Evolutionary conservation across 805 yeast species (phyloP).

Genomic region (Metschnikowia noctiluminum): DNA sequence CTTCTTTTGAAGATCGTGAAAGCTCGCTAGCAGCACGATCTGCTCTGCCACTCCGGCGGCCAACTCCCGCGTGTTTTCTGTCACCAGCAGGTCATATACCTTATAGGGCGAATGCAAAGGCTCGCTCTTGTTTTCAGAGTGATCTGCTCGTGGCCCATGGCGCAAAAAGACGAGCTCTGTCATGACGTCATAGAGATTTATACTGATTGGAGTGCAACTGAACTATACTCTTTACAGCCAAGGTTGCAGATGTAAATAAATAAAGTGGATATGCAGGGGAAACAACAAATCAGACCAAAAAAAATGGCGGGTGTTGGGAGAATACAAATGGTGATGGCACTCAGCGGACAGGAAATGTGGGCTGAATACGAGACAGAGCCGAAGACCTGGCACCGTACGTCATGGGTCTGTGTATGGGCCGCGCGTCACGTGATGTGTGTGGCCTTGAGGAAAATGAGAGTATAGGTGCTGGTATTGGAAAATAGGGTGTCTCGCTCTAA

Average conservation of each 20-base stretch:
- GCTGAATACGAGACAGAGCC: not conserved
- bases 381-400: conserved; percentile 1
- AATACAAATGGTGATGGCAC: not conserved
- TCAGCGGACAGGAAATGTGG: not conserved
- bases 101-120: conserved; percentile 28
- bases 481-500: too few species aligned
- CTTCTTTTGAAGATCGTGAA: conserved; percentile 13
- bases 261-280: not conserved
- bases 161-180: conserved; percentile 43
- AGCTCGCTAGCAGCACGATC: conserved; percentile 23
- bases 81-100: conserved; percentile 38
- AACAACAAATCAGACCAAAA: not conserved
- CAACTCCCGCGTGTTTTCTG: conserved; percentile 27
- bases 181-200: conserved; percentile 20
- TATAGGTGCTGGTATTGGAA: too few species aligned
- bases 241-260: not conserved
- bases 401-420: not conserved
- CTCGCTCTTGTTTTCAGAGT: conserved; percentile 25
- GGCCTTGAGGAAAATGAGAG: too few species aligned
- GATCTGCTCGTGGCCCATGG: conserved; percentile 43
- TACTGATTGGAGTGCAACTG: not conserved
- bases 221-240: not conserved
- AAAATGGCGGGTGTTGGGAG: not conserved
- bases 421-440: conserved; percentile 2
- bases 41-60: conserved; percentile 28